A percentile compares a stretch with the other conserved stretches of the same genome.
Evolutionary conservation across 306 rosid species (phyloP).

Genomic region (Acacia crassicarpa): DNA sequence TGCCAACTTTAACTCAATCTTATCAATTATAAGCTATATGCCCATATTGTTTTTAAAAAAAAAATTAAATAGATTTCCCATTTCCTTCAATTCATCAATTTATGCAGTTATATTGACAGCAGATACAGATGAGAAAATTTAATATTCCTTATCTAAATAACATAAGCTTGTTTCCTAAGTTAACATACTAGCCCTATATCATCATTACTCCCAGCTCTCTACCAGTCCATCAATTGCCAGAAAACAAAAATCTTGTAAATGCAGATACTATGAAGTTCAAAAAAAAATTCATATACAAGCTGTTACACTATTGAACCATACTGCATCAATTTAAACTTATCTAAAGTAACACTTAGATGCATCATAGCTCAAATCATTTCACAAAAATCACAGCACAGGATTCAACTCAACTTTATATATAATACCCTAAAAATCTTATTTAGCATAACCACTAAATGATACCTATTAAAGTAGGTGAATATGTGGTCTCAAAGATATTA

Average conservation of each 20-base stretch:
- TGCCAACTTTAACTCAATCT: background rate
- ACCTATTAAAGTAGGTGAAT: too few relatives aligned
- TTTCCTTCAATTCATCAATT: background rate
- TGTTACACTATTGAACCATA: slow-evolving; percentile 4
- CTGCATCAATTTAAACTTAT: slow-evolving; percentile 16
- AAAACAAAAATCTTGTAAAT: slow-evolving; percentile 3
- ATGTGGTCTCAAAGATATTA: too few relatives aligned
- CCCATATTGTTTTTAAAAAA: background rate
- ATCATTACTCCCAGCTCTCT: slow-evolving; percentile 7
- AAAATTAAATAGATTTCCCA: background rate
- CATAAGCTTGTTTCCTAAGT: background rate
- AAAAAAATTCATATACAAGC: background rate
- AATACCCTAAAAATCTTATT: too few relatives aligned
- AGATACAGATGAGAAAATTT: too few relatives aligned
- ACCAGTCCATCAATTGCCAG: slow-evolving; percentile 8
- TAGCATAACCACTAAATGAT: too few relatives aligned
- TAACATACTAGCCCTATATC: background rate
- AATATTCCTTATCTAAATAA: background rate
- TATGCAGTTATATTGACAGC: too few relatives aligned
- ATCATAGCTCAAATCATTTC: background rate
- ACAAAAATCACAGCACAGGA: background rate
- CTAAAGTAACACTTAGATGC: background rate
- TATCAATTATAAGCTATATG: background rate
- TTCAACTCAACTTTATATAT: background rate
- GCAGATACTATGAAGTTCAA: background rate